Evolutionary conservation across 768 basidiomycete genomes (phyloP).

Genomic region (Lentinula sp.): DNA sequence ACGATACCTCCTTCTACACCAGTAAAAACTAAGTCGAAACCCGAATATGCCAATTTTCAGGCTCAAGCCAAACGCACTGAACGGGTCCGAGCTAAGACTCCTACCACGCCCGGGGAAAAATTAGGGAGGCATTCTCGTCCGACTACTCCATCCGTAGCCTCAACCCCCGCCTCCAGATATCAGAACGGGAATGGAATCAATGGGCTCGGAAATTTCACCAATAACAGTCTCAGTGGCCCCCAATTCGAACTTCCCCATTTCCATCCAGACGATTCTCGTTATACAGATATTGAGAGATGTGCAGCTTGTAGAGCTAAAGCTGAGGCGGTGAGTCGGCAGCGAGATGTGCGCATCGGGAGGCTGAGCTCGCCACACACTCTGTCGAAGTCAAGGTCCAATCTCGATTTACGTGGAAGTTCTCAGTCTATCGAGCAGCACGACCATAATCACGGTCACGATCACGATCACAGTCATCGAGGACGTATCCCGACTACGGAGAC

Average conservation of each 20-base stretch:
- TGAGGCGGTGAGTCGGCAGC: neutral
- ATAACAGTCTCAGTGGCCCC: neutral
- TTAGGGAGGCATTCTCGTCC: neutral
- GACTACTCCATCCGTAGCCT: neutral
- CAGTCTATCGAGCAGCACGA: neutral
- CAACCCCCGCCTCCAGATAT: neutral
- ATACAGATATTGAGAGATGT: neutral
- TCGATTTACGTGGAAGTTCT: neutral
- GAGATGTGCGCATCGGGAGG: neutral
- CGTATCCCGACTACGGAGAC: neutral
- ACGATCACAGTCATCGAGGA: neutral
- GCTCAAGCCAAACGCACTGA: neutral
- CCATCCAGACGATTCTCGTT: conserved; percentile 1
- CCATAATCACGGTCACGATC: neutral
- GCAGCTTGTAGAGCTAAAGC: conserved; percentile 1
- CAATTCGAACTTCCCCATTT: conserved; percentile 2
- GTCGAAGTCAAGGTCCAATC: neutral
- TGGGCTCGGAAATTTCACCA: neutral
- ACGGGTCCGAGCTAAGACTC: neutral
- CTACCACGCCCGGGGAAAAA: neutral
- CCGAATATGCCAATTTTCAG: neutral
- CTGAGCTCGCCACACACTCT: neutral
- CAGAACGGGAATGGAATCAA: neutral
- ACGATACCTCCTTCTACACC: neutral
- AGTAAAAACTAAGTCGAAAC: neutral